phyloP scores from a whole-genome alignment of 768 basidiomycete genomes.

The Pilatotrama ljubarskyi region DNA sequence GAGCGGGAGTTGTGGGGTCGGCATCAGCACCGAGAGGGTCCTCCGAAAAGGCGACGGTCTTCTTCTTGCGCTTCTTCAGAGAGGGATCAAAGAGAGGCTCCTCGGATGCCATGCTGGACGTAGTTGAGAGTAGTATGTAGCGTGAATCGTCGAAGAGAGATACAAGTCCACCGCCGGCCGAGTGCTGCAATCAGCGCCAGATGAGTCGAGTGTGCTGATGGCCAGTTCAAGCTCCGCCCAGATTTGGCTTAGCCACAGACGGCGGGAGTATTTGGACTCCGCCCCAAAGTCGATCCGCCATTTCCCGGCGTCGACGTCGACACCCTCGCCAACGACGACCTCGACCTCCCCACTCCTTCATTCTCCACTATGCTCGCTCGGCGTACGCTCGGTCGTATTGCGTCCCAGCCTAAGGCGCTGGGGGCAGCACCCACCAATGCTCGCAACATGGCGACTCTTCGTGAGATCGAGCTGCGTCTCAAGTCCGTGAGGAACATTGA shows the following conservation, averaged over 20 bases:
- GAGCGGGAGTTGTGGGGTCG: slow-evolving; percentile 79
- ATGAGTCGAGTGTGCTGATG: slow-evolving; percentile 9
- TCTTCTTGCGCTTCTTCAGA: slow-evolving; percentile 82
- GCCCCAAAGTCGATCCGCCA: slow-evolving; percentile 22
- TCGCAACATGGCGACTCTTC: slow-evolving; percentile 95
- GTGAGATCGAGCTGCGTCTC: slow-evolving; percentile 94
- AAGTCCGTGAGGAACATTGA: slow-evolving; percentile 98
- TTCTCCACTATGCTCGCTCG: slow-evolving; percentile 48
- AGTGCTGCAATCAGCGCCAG: slow-evolving; percentile 13
- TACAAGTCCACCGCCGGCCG: slow-evolving; percentile 6
- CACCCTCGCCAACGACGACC: slow-evolving; percentile 18
- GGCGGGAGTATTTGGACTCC: slow-evolving; percentile 16
- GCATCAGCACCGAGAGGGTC: slow-evolving; percentile 78
- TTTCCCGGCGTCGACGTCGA: slow-evolving; percentile 25
- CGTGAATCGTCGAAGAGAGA: slow-evolving; percentile 30
- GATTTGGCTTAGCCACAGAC: neutral
- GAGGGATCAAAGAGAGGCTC: slow-evolving; percentile 84
- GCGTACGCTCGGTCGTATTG: slow-evolving; percentile 46
- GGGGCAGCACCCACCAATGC: slow-evolving; percentile 48
- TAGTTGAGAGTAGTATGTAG: slow-evolving; percentile 13
- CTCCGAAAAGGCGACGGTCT: slow-evolving; percentile 81
- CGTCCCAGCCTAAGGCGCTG: slow-evolving; percentile 40
- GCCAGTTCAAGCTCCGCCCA: slow-evolving; percentile 11
- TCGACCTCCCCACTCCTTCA: slow-evolving; percentile 25
- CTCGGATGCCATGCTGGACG: slow-evolving; percentile 53